Conservation (phyloP, 306 rosid species). For the Vicia sativa region DNA sequence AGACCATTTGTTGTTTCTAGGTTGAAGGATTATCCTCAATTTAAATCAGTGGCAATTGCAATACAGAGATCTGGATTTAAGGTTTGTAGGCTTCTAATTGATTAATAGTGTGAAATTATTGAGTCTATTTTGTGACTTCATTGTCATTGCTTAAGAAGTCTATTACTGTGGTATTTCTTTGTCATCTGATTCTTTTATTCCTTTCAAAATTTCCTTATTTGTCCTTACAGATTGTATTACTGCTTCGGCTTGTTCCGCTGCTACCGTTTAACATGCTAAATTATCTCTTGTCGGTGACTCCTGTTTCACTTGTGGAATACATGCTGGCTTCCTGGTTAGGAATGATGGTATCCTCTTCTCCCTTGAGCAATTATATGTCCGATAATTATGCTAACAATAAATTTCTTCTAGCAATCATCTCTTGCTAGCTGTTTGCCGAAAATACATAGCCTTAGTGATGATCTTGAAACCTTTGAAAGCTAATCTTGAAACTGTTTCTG, state of each 20-base stretch:
- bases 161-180: conserved; percentile 18
- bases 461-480: conserved; percentile 16
- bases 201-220: neutral
- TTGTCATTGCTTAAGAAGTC: conserved; percentile 18
- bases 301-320: conserved; percentile 81
- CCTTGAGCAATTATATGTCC: conserved; percentile 32
- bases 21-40: conserved; percentile 95
- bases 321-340: conserved; percentile 97
- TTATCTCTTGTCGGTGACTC: conserved; percentile 90
- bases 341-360: conserved; percentile 80
- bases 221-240: conserved; percentile 73
- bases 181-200: neutral
- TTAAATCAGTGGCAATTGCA: conserved; percentile 85
- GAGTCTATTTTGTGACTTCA: conserved; percentile 2
- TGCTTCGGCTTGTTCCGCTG: conserved; percentile 95
- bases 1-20: conserved; percentile 81
- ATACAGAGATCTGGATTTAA: conserved; percentile 78
- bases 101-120: conserved; percentile 18
- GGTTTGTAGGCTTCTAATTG: conserved; percentile 51
- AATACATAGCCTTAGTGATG: neutral
- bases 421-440: neutral
- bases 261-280: conserved; percentile 92
- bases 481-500: conserved; percentile 24
- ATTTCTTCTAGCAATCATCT: conserved; percentile 32
- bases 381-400: conserved; percentile 25